A percentile compares a stretch with the other conserved stretches of the same genome.
phyloP scores from a whole-genome alignment of 441 rosid species.

The Breynia disticha region DNA sequence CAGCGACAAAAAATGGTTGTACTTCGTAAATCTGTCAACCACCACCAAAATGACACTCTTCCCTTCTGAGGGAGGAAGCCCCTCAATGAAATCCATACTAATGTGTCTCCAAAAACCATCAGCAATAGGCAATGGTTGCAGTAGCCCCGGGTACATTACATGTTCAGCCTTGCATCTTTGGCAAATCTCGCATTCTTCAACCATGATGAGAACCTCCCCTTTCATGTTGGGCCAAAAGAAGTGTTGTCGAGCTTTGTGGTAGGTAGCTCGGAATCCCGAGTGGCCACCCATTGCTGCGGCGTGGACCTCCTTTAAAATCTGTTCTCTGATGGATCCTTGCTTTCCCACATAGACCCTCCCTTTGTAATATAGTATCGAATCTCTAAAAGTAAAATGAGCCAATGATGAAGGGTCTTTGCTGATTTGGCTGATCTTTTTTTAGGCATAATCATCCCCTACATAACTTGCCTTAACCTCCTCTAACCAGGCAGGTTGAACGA shows the following conservation, averaged over 20 bases:
- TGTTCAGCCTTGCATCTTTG: background rate
- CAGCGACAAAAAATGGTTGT: background rate
- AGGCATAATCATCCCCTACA: no score
- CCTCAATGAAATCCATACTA: background rate
- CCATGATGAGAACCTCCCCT: background rate
- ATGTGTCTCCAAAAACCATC: background rate
- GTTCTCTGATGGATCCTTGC: no score
- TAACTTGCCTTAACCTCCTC: background rate
- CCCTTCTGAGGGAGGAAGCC: background rate
- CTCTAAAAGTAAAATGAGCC: no score
- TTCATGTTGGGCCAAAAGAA: background rate
- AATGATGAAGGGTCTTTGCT: no score
- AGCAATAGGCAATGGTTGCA: background rate
- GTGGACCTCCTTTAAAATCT: no score
- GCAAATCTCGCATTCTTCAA: background rate
- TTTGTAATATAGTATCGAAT: no score
- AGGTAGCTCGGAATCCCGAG: no score
- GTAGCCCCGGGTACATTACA: background rate
- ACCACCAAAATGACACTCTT: background rate
- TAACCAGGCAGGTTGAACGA: background rate
- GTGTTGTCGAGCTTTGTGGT: background rate
- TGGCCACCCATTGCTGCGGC: no score
- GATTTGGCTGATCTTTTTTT: no score
- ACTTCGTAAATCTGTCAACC: background rate
- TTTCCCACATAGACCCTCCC: no score